These are phyloP conservation scores for Agrostemma githago DNA, from an alignment of 148 eudicot genomes.

Conservation along the genomic window DNA sequence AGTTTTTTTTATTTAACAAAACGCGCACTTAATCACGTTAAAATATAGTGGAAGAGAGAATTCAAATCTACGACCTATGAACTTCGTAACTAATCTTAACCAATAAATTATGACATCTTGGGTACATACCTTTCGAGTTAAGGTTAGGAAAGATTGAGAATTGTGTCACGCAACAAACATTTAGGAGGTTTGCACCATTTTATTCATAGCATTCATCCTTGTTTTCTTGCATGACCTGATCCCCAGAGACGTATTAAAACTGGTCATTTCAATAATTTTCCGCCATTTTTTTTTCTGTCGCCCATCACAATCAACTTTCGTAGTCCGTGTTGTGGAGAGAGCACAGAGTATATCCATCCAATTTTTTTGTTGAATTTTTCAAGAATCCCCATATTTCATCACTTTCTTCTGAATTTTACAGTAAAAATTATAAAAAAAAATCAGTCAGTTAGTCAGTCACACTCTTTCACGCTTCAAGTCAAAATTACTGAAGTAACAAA, in stretches of 20 bases:
- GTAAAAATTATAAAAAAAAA: not conserved
- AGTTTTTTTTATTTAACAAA: too few species aligned
- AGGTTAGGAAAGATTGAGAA: not conserved
- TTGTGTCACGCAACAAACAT: not conserved
- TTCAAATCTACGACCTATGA: too few species aligned
- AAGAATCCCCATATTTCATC: not conserved
- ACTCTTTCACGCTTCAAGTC: not conserved
- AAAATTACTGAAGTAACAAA: not conserved
- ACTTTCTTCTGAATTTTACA: not conserved
- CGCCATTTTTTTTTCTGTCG: not conserved
- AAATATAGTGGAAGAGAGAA: too few species aligned
- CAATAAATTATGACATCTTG: too few species aligned
- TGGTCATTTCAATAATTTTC: not conserved
- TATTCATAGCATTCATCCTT: not conserved
- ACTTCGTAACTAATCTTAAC: too few species aligned
- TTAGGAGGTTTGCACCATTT: not conserved
- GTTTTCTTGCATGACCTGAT: not conserved
- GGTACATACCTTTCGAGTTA: not conserved
- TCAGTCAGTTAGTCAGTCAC: not conserved
- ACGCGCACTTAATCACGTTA: too few species aligned
- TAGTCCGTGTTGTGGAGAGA: not conserved
- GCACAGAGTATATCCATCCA: not conserved
- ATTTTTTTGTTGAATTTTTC: slow-evolving; percentile 11
- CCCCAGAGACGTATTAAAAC: not conserved
- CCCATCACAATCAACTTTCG: not conserved